These are phyloP conservation scores for Thalia dealbata DNA, from an alignment of 176 grass and related monocot genomes.

Conservation along the genomic window DNA sequence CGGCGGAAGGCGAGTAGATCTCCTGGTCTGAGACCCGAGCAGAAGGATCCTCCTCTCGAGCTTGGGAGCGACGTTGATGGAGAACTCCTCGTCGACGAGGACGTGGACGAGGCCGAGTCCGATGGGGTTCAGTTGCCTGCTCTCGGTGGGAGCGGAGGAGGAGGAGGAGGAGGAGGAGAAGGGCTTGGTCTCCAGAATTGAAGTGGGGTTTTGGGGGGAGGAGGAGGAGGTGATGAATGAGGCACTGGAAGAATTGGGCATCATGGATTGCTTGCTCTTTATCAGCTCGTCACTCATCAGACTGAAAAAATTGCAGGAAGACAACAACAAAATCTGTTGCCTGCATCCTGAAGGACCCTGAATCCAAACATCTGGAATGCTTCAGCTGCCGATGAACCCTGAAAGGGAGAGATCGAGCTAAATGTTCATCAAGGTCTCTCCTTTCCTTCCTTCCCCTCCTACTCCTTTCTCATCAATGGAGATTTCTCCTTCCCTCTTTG, in stretches of 20 bases:
- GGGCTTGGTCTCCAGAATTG: constrained; percentile 29
- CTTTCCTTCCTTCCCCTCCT: background rate
- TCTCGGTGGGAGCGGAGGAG: constrained; percentile 11
- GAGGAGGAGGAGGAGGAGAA: constrained; percentile 21
- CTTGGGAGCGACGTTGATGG: background rate
- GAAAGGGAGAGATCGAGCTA: background rate
- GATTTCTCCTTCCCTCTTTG: background rate
- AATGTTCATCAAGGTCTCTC: background rate
- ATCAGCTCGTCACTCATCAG: background rate
- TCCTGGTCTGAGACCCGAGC: constrained; percentile 26
- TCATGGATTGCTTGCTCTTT: constrained; percentile 26
- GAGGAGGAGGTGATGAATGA: constrained; percentile 25
- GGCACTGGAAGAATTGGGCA: constrained; percentile 15
- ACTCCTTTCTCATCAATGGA: background rate
- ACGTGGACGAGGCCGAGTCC: constrained; percentile 50
- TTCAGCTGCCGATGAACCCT: no score
- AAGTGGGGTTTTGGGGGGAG: constrained; percentile 27
- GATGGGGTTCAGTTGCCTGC: background rate
- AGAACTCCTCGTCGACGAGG: constrained; percentile 30
- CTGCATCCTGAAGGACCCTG: background rate
- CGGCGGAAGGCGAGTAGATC: constrained; percentile 19
- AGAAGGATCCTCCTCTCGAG: constrained; percentile 24
- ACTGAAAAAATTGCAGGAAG: background rate
- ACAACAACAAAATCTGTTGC: background rate
- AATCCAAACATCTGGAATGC: no score